Evolutionary conservation across 2,329 filamentous ascomycete species (phyloP).

Genomic region (Pleurostoma richardsiae): DNA sequence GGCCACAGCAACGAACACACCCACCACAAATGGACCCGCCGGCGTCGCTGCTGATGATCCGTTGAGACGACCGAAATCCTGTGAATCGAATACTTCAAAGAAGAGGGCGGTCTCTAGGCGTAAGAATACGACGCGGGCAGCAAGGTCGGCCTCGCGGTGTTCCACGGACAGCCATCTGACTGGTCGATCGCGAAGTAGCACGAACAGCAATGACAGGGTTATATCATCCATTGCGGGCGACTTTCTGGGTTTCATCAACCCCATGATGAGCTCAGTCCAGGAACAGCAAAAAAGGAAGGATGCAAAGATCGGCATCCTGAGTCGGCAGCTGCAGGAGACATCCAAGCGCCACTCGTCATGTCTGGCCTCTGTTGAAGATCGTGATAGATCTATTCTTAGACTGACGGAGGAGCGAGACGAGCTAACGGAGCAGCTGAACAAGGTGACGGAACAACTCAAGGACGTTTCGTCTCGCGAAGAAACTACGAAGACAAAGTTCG

Average conservation of each 20-base stretch:
- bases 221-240: constrained; percentile 1
- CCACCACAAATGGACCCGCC: too few species aligned
- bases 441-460: constrained; percentile 19
- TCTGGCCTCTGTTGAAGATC: background rate
- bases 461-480: constrained; percentile 14
- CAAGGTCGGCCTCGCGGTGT: background rate
- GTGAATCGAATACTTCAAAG: too few species aligned
- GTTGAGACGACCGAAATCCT: too few species aligned
- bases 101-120: background rate
- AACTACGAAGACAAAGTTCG: constrained; percentile 26
- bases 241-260: constrained; percentile 3
- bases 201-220: background rate
- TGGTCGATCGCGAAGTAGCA: background rate
- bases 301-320: background rate
- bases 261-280: background rate
- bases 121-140: background rate
- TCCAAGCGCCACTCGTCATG: background rate
- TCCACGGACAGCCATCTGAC: background rate
- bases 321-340: background rate
- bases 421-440: constrained; percentile 15
- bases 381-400: constrained; percentile 2
- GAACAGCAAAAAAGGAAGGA: background rate
- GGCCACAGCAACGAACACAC: too few species aligned
- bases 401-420: constrained; percentile 19
- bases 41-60: too few species aligned